phyloP scores from a whole-genome alignment of 208 protist species.

The Lotmaria passim region DNA sequence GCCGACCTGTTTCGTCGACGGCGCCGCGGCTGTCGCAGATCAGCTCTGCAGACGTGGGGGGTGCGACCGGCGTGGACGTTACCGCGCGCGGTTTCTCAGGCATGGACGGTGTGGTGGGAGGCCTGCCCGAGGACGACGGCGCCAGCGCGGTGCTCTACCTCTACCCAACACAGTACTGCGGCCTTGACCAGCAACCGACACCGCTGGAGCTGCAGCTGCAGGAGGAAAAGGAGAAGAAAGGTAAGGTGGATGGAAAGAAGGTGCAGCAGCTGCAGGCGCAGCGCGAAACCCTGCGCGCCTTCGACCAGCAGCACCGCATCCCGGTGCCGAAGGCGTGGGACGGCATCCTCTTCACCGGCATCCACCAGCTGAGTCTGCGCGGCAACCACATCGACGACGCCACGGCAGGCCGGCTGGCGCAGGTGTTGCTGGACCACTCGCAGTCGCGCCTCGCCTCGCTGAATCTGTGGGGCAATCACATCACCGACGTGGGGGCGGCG shows the following conservation, averaged over 20 bases:
- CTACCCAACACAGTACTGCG: constrained; percentile 73
- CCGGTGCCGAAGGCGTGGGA: constrained; percentile 71
- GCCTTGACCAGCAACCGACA: constrained; percentile 60
- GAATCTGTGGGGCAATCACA: constrained; percentile 89
- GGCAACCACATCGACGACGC: constrained; percentile 84
- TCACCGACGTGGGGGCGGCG: constrained; percentile 71
- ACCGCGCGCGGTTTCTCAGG: neutral
- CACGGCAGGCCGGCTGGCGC: constrained; percentile 45
- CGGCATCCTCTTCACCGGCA: constrained; percentile 72
- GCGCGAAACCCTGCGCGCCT: constrained; percentile 57
- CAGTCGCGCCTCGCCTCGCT: constrained; percentile 78
- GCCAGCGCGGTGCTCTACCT: constrained; percentile 47
- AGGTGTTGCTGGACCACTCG: constrained; percentile 52
- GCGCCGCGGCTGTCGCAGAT: constrained; percentile 4
- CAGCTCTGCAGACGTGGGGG: constrained; percentile 2
- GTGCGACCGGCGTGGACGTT: neutral
- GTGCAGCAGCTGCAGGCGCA: constrained; percentile 75
- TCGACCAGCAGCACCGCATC: constrained; percentile 73
- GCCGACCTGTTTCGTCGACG: neutral
- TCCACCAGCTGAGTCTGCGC: constrained; percentile 79
- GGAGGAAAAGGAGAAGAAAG: constrained; percentile 82
- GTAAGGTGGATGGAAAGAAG: constrained; percentile 84
- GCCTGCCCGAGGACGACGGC: constrained; percentile 3
- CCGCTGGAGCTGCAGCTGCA: constrained; percentile 70
- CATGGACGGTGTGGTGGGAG: neutral